These are phyloP conservation scores for Starmera caribaea DNA, from an alignment of 805 yeast species.

Conservation along the genomic window DNA sequence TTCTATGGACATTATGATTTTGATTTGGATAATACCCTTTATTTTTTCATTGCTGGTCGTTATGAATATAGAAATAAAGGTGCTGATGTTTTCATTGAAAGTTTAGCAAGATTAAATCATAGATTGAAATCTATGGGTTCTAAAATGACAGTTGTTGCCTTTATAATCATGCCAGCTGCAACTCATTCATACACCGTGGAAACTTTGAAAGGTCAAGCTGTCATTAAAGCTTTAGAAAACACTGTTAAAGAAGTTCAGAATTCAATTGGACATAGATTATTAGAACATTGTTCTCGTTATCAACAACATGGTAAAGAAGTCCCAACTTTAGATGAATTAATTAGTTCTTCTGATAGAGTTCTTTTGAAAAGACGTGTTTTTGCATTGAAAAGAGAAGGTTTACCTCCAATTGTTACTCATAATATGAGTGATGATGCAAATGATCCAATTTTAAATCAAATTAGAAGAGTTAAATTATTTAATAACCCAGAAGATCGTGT, in stretches of 20 bases:
- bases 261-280: constrained; percentile 75
- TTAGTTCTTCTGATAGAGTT: constrained; percentile 82
- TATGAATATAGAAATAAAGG: constrained; percentile 96
- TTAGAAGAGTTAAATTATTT: constrained; percentile 85
- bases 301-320: constrained; percentile 51
- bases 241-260: constrained; percentile 84
- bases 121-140: constrained; percentile 73
- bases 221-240: constrained; percentile 79
- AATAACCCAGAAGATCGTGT: constrained; percentile 86
- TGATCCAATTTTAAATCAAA: constrained; percentile 88
- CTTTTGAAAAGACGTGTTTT: constrained; percentile 84
- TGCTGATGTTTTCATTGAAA: constrained; percentile 88
- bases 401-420: constrained; percentile 96
- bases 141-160: constrained; percentile 90
- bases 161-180: constrained; percentile 95
- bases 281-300: constrained; percentile 81
- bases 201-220: constrained; percentile 94
- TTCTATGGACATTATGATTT: constrained; percentile 95
- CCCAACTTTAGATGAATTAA: constrained; percentile 72
- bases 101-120: constrained; percentile 87
- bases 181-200: constrained; percentile 93
- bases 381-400: constrained; percentile 79
- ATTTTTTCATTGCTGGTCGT: constrained; percentile 95
- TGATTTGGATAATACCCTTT: constrained; percentile 85
- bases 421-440: constrained; percentile 88